Evolutionary conservation across 805 yeast genomes (phyloP).

Genomic region (Ogataea zsoltii): DNA sequence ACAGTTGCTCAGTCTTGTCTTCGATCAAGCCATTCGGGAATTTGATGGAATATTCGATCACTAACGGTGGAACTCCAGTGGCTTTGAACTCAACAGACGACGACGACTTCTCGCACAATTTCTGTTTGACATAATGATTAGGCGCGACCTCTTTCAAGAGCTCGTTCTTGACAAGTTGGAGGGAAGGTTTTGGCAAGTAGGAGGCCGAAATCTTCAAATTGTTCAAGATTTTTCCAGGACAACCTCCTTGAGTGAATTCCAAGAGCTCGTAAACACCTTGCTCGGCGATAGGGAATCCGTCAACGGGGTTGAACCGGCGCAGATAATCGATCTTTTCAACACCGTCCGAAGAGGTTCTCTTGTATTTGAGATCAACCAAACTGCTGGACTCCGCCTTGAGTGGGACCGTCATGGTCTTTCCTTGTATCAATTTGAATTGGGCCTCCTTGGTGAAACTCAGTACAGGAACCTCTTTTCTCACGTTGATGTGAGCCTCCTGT

Average conservation of each 20-base stretch:
- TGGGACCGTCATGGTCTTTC: conserved; percentile 60
- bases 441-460: conserved; percentile 34
- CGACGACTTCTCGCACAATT: conserved; percentile 28
- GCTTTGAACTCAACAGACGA: conserved; percentile 40
- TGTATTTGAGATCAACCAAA: conserved; percentile 35
- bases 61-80: conserved; percentile 63
- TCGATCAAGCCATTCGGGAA: conserved; percentile 55
- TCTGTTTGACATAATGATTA: conserved; percentile 11
- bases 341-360: conserved; percentile 27
- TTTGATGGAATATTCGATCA: conserved; percentile 63
- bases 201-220: conserved; percentile 24
- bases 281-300: conserved; percentile 35
- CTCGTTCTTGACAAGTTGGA: conserved; percentile 15
- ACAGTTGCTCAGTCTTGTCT: conserved; percentile 43
- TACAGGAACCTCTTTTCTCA: conserved; percentile 68
- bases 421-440: conserved; percentile 54
- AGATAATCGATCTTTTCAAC: conserved; percentile 9
- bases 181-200: conserved; percentile 33
- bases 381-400: conserved; percentile 37
- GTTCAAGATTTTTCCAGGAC: conserved; percentile 41
- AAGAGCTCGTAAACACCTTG: conserved; percentile 46
- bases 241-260: conserved; percentile 43
- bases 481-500: conserved; percentile 63
- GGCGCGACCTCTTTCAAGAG: conserved; percentile 4
- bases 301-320: conserved; percentile 22